Evolutionary conservation across 2,329 filamentous ascomycete species (phyloP).

Genomic region (Fusarium circinatum): DNA sequence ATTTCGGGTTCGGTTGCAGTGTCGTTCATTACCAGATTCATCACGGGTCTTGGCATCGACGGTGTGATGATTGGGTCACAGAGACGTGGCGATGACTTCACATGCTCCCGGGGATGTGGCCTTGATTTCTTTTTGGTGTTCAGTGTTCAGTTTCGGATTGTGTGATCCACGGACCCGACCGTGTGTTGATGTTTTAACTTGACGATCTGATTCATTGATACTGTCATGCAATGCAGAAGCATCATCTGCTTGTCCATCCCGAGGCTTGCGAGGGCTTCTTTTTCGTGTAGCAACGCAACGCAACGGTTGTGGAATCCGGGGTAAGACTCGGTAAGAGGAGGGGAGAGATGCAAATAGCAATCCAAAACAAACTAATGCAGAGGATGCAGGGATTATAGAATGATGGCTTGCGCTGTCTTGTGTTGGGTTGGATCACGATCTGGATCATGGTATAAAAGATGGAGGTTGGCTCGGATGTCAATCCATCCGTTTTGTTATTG

Average conservation of each 20-base stretch:
- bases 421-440: constrained; percentile 28
- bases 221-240: not conserved
- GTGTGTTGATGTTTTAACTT: constrained; percentile 7
- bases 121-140: constrained; percentile 11
- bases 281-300: constrained; percentile 6
- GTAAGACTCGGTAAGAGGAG: constrained; percentile 18
- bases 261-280: not conserved
- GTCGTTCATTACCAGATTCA: constrained; percentile 39
- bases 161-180: constrained; percentile 23
- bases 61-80: constrained; percentile 36
- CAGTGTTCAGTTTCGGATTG: constrained; percentile 13
- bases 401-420: constrained; percentile 7
- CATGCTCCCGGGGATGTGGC: constrained; percentile 16
- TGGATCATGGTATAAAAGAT: constrained; percentile 23
- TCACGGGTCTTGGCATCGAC: constrained; percentile 21
- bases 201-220: constrained; percentile 6
- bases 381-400: constrained; percentile 33
- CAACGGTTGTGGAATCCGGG: constrained; percentile 32
- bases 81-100: constrained; percentile 44
- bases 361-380: constrained; percentile 17
- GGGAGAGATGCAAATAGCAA: not conserved
- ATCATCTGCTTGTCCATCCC: not conserved
- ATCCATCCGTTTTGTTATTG: constrained; percentile 15
- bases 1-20: constrained; percentile 13
- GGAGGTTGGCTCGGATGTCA: constrained; percentile 30